A percentile compares a stretch with the other conserved stretches of the same genome.
Evolutionary conservation across 345 rosid genomes (phyloP).

Genomic region (Gossypium arboreum): DNA sequence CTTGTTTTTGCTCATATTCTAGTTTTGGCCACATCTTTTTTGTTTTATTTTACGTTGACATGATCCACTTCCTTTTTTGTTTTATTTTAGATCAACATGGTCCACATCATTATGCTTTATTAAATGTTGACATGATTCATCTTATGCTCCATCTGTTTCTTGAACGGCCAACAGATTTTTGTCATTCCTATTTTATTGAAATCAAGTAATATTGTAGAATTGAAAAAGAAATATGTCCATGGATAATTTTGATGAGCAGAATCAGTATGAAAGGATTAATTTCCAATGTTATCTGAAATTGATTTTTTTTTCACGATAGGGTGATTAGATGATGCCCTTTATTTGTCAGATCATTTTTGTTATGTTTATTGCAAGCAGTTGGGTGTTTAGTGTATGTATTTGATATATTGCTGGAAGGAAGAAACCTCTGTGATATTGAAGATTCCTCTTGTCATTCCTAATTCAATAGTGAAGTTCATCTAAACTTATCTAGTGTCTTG

Average conservation of each 20-base stretch:
- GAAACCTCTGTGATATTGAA: background rate
- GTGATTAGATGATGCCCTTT: background rate
- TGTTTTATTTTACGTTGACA: background rate
- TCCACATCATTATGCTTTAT: background rate
- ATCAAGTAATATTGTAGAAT: background rate
- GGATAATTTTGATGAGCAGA: background rate
- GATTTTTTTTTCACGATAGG: background rate
- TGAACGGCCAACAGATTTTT: background rate
- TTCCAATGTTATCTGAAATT: background rate
- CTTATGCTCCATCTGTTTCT: background rate
- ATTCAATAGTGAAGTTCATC: conserved; percentile 6
- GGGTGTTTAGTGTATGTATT: background rate
- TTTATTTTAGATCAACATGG: background rate
- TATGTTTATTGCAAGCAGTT: background rate
- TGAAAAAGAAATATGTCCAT: background rate
- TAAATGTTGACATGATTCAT: background rate
- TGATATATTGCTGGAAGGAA: background rate
- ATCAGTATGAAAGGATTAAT: background rate
- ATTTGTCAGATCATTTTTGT: background rate
- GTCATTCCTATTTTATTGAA: background rate
- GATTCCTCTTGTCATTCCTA: background rate
- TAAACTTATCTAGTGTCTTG: conserved; percentile 1
- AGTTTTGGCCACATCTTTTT: background rate
- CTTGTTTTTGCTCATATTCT: background rate
- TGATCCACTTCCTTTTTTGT: background rate